Evolutionary conservation across 2,329 filamentous ascomycete species (phyloP).

Genomic region (Fusarium subglutinans): DNA sequence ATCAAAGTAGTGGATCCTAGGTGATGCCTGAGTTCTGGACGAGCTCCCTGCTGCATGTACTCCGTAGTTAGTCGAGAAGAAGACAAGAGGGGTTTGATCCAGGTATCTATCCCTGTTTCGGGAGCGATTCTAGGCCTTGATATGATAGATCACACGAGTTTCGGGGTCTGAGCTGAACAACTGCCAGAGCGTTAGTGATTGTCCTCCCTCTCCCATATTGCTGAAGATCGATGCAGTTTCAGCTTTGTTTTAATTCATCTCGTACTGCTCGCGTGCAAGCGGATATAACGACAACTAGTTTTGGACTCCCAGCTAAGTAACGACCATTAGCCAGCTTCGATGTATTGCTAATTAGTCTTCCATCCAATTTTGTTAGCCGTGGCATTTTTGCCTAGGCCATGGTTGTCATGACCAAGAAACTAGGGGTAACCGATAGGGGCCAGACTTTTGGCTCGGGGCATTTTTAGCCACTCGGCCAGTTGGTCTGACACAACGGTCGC

Average conservation of each 20-base stretch:
- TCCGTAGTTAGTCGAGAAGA: not conserved
- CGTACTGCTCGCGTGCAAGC: slow-evolving; percentile 9
- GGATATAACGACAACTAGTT: not conserved
- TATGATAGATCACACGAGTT: slow-evolving; percentile 9
- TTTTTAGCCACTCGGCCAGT: slow-evolving; percentile 37
- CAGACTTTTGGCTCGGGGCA: slow-evolving; percentile 35
- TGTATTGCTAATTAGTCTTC: slow-evolving; percentile 4
- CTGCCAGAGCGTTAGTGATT: not conserved
- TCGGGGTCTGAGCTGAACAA: not conserved
- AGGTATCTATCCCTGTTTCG: not conserved
- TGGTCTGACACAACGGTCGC: slow-evolving; percentile 30
- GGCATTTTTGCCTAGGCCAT: slow-evolving; percentile 15
- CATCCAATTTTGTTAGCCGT: slow-evolving; percentile 8
- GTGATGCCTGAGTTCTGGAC: not conserved
- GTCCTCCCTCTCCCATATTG: not conserved
- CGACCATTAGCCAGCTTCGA: slow-evolving; percentile 1
- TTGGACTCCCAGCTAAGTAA: not conserved
- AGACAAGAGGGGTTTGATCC: not conserved
- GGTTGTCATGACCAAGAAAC: slow-evolving; percentile 22
- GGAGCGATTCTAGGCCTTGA: slow-evolving; percentile 11
- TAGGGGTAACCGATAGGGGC: slow-evolving; percentile 26
- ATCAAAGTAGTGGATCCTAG: not conserved
- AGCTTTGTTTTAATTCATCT: not conserved
- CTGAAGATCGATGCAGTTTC: not conserved
- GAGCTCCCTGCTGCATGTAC: not conserved